phyloP scores from a whole-genome alignment of 2,329 filamentous ascomycete species.

The Berkeleyomyces rouxiae region DNA sequence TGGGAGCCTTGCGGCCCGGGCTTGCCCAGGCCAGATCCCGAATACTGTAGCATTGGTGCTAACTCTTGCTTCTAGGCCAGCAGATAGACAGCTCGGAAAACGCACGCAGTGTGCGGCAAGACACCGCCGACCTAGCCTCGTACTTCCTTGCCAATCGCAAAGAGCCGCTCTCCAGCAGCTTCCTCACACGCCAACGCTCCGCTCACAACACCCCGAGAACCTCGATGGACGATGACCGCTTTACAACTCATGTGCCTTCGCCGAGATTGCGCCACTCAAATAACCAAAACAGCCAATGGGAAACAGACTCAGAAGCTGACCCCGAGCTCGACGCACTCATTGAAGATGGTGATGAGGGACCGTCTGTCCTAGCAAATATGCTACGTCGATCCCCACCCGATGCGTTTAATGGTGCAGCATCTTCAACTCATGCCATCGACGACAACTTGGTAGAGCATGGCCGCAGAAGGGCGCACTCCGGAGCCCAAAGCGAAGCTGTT shows the following conservation, averaged over 20 bases:
- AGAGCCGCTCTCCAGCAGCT: slow-evolving; percentile 18
- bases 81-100: slow-evolving; percentile 55
- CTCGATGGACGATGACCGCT: slow-evolving; percentile 17
- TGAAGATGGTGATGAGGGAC: slow-evolving; percentile 20
- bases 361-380: slow-evolving; percentile 33
- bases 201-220: slow-evolving; percentile 19
- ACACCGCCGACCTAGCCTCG: slow-evolving; percentile 73
- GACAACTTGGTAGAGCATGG: not conserved
- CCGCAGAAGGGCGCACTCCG: not conserved
- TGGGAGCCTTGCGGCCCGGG: too few relatives aligned
- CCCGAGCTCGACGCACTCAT: slow-evolving; percentile 8
- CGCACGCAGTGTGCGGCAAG: slow-evolving; percentile 64
- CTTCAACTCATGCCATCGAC: not conserved
- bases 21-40: too few relatives aligned
- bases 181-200: slow-evolving; percentile 19
- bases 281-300: slow-evolving; percentile 1
- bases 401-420: slow-evolving; percentile 16
- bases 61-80: slow-evolving; percentile 1
- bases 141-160: slow-evolving; percentile 56
- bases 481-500: slow-evolving; percentile 9
- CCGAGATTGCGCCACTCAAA: not conserved
- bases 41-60: too few relatives aligned
- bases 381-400: slow-evolving; percentile 33
- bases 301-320: slow-evolving; percentile 5
- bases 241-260: slow-evolving; percentile 2